Evolutionary conservation across 441 rosid genomes (phyloP).

Genomic region (Adansonia rubrostipa): DNA sequence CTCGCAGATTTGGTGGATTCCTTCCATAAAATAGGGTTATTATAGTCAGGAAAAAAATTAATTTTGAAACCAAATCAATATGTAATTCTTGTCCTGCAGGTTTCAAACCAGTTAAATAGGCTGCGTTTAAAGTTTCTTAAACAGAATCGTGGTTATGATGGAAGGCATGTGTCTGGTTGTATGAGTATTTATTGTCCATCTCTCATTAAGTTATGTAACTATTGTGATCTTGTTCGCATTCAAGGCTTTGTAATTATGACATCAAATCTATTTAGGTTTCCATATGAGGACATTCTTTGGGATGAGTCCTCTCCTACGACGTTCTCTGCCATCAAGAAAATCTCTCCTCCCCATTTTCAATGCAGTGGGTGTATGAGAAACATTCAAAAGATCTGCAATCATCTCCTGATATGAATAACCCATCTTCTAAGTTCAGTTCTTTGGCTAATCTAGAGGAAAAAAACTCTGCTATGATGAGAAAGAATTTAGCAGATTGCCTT

Average conservation of each 20-base stretch:
- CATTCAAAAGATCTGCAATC: conserved; percentile 45
- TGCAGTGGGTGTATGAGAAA: conserved; percentile 74
- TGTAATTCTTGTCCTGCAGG: conserved; percentile 51
- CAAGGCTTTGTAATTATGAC: conserved; percentile 19
- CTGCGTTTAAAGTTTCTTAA: conserved; percentile 78
- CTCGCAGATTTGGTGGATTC: conserved; percentile 3
- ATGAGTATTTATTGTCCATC: background rate
- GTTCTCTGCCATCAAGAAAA: conserved; percentile 96
- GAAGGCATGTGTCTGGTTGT: conserved; percentile 65
- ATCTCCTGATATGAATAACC: conserved; percentile 33
- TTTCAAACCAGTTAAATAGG: conserved; percentile 84
- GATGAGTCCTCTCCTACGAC: conserved; percentile 94
- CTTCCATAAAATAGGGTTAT: conserved; percentile 12
- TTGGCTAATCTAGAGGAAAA: conserved; percentile 41
- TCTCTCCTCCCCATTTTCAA: conserved; percentile 81
- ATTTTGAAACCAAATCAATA: conserved; percentile 13
- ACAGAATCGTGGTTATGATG: conserved; percentile 93
- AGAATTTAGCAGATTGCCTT: conserved; percentile 38
- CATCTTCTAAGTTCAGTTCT: conserved; percentile 38
- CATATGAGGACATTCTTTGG: conserved; percentile 92
- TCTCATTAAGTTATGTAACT: conserved; percentile 7
- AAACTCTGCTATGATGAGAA: conserved; percentile 31
- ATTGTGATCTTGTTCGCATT: background rate
- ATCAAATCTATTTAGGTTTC: conserved; percentile 60
- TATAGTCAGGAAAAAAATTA: background rate